These are phyloP conservation scores for Cichorium intybus DNA, from an alignment of 140 eudicot species.

Conservation along the genomic window DNA sequence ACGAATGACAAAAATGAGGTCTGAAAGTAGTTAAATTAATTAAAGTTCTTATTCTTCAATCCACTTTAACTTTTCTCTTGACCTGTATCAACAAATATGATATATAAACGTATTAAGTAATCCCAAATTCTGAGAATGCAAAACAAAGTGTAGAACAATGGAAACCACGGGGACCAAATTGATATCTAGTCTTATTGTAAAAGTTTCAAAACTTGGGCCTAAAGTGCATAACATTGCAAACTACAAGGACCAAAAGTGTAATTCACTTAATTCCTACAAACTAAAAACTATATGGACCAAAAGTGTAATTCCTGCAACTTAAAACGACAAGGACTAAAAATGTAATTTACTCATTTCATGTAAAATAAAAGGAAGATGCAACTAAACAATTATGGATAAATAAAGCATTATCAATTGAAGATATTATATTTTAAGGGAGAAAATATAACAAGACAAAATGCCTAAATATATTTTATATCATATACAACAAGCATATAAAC, in stretches of 20 bases:
- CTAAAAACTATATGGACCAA: slow-evolving; percentile 11
- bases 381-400: slow-evolving; percentile 11
- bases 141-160: no score
- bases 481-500: not conserved
- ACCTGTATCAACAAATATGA: not conserved
- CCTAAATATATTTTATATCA: not conserved
- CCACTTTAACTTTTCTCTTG: slow-evolving; percentile 26
- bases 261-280: slow-evolving; percentile 21
- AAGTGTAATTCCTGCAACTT: no score
- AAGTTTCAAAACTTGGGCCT: slow-evolving; percentile 18
- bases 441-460: not conserved
- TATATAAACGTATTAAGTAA: slow-evolving; percentile 22
- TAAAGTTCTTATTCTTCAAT: slow-evolving; percentile 23
- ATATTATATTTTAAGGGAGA: not conserved
- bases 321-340: no score
- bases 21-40: slow-evolving; percentile 22
- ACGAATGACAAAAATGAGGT: slow-evolving; percentile 20
- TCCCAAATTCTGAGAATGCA: slow-evolving; percentile 12
- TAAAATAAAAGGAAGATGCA: slow-evolving; percentile 1
- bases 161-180: no score
- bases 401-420: not conserved
- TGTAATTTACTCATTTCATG: no score
- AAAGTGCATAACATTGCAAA: no score
- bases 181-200: slow-evolving; percentile 5
- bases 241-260: no score